Base-by-base conservation (phyloP, 371 early-diverging fungal genomes). In the Chytridium lagenaria region DNA sequence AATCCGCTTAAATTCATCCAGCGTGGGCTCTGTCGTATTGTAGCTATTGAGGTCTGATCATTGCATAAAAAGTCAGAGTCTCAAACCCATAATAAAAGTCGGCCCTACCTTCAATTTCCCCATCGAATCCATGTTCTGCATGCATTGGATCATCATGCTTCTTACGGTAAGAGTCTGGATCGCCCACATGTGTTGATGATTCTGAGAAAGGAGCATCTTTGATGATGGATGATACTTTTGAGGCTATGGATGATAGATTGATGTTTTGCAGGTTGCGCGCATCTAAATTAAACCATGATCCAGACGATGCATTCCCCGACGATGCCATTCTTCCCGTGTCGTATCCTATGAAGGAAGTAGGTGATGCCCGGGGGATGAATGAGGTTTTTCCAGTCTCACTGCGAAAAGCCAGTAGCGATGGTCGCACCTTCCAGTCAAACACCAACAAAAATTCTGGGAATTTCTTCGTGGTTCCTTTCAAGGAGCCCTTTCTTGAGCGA, bases 171-270 rank as follows among this genome's bases (percentile, higher is more conserved):
- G 44, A 30, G 10, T 40, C 44, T 5, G 38, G 23, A 28, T 66
- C 66, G 44, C 30, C 37, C 16, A 63, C 2, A 19, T 61, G 63
- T 7, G 63, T 2, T 52, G 55, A 52, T 37, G 61, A 33, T 34
- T 61, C 61, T 3, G 61, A 31, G 37, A 61, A 61, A 33, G 61
- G 26, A 34, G 61, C 16, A 33, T 61, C 61, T 23, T 61, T 61
- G 12, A 61, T 44, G 12, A 40, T 38, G 36, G 66, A 66, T 22
- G 66, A 40, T 22, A 66, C 44, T 30, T 66, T 66, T 19, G 66
- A 66, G 30, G 66, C 66, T 5, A 66, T 40, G 12, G 66, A 66
- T n/a, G 66, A n/a, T 2, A 66, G 66, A 26, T 66, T 66, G 44
- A 66, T 66, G 66, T 44, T 66, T 44, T 63, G 63, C 16, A 63